A percentile compares a stretch with the other conserved stretches of the same genome.
Evolutionary conservation across 2,329 filamentous ascomycete genomes (phyloP).

Genomic region (Cladosporium austrohemisphaericum): DNA sequence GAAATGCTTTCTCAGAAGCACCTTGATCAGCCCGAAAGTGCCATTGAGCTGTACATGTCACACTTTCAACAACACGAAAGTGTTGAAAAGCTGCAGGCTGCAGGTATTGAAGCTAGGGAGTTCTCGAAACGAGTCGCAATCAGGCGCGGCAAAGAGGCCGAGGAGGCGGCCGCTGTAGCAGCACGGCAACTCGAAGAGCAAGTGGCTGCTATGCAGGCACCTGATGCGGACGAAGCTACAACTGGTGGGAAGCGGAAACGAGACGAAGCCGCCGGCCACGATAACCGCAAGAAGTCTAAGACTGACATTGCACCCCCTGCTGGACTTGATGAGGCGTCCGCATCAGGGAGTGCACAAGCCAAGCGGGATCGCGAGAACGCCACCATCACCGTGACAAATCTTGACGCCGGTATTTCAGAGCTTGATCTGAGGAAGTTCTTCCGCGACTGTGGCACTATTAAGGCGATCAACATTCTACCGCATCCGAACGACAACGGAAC

Average conservation of each 20-base stretch:
- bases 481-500: slow-evolving; percentile 58
- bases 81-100: slow-evolving; percentile 68
- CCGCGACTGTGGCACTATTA: slow-evolving; percentile 80
- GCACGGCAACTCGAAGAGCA: slow-evolving; percentile 32
- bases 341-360: slow-evolving; percentile 35
- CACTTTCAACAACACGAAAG: slow-evolving; percentile 90
- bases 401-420: slow-evolving; percentile 67
- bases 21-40: slow-evolving; percentile 72
- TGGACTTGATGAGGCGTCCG: slow-evolving; percentile 33
- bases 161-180: slow-evolving; percentile 60
- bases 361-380: slow-evolving; percentile 90
- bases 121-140: slow-evolving; percentile 60
- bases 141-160: slow-evolving; percentile 63
- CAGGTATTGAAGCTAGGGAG: slow-evolving; percentile 69
- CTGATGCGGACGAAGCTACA: slow-evolving; percentile 10
- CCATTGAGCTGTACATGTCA: slow-evolving; percentile 69
- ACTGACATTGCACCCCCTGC: slow-evolving; percentile 36
- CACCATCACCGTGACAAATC: slow-evolving; percentile 73
- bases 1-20: slow-evolving; percentile 61
- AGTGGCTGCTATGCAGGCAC: slow-evolving; percentile 28
- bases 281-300: slow-evolving; percentile 64
- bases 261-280: slow-evolving; percentile 54
- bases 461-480: slow-evolving; percentile 65
- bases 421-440: slow-evolving; percentile 84
- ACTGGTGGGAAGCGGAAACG: slow-evolving; percentile 68